Evolutionary conservation across 106 monocot species (phyloP), one percentile per base, ranked within the genome.

Genomic region (Hemerocallis citrina): DNA sequence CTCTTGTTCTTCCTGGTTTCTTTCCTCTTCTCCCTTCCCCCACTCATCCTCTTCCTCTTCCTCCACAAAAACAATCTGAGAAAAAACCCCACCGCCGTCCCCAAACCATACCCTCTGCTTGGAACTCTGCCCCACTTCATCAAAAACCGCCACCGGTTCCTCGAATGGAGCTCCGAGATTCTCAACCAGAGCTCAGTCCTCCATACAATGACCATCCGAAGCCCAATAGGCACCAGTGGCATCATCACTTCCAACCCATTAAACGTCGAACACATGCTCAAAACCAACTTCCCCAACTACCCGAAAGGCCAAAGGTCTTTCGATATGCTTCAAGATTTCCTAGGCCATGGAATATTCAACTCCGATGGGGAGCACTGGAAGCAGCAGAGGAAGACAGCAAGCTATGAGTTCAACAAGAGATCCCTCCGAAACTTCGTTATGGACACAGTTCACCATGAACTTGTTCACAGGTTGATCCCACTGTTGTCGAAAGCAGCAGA

Each of bases 121-220:
- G 83, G 83, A 29, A 24, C 49, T 42, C 72, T 85, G 44, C 79
- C 72, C 3, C 56, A 77, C 13, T 74, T 55, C 11, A 55, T 55
- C 30, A 55, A 55, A 21, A 55, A 55, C 34, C 7, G 32, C 16
- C 55, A 55, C 10, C 30, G 55, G 8, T 32, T 55, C 15, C 32
- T 55, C 4, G 55, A 55, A 16, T 55, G 55, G 55, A 55, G 32
- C 2, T 6, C 55, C 16, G 55, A 55, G n/a, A 29, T 34, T 7
- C 17, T 33, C 14, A 11, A 2, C 32, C 3, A 29, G n/a, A 0
- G n/a, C 55, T 16, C 32, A 15, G 7, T 14, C 16, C 1, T 3
- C n/a, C n/a, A n/a, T n/a, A 55, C 55, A 4, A 17, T 55, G 15
- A 16, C 34, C 13, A 55, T 33, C 16, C 5, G n/a, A n/a, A n/a